Percentiles rank a stretch among this genome's conserved stretches.
phyloP scores from a whole-genome alignment of 2,329 filamentous ascomycete species.

The Dothideomycetes sp. region DNA sequence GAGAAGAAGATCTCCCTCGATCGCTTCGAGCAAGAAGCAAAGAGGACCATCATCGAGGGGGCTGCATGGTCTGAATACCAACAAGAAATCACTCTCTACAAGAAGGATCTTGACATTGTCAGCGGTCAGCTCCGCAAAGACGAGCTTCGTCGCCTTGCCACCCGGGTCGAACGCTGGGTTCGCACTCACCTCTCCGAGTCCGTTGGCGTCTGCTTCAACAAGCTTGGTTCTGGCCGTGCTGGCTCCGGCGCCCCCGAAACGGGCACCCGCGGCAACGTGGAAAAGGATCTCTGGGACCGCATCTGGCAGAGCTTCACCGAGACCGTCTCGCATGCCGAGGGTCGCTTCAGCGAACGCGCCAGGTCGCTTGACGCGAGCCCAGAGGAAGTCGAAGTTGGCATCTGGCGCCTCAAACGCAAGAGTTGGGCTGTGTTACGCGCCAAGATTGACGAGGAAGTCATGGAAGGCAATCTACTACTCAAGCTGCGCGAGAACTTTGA shows the following conservation, averaged over 20 bases:
- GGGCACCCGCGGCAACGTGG: slow-evolving; percentile 59
- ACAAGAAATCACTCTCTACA: slow-evolving; percentile 67
- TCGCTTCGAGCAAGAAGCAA: slow-evolving; percentile 65
- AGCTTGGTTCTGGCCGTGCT: slow-evolving; percentile 76
- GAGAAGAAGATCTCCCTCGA: slow-evolving; percentile 69
- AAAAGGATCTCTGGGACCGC: slow-evolving; percentile 90
- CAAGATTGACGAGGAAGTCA: slow-evolving; percentile 93
- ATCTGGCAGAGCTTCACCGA: slow-evolving; percentile 80
- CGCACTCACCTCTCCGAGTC: slow-evolving; percentile 77
- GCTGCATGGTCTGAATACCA: slow-evolving; percentile 80
- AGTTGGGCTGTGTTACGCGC: slow-evolving; percentile 84
- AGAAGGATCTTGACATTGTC: slow-evolving; percentile 84
- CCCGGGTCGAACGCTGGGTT: slow-evolving; percentile 87
- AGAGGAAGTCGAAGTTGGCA: slow-evolving; percentile 81
- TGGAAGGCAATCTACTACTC: slow-evolving; percentile 90
- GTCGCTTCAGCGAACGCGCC: slow-evolving; percentile 74
- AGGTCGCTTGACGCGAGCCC: slow-evolving; percentile 87
- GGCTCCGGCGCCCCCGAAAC: slow-evolving; percentile 71
- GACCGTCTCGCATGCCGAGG: slow-evolving; percentile 76
- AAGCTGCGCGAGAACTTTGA: slow-evolving; percentile 98
- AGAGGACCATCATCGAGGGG: slow-evolving; percentile 64
- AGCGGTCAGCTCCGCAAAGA: slow-evolving; percentile 79
- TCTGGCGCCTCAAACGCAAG: slow-evolving; percentile 88
- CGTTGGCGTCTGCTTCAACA: slow-evolving; percentile 89
- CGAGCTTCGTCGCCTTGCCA: slow-evolving; percentile 88